Evolutionary conservation across 768 basidiomycete species (phyloP), one percentile per base, ranked within the genome.

Genomic region (Chalciporus sphaerocephalus): DNA sequence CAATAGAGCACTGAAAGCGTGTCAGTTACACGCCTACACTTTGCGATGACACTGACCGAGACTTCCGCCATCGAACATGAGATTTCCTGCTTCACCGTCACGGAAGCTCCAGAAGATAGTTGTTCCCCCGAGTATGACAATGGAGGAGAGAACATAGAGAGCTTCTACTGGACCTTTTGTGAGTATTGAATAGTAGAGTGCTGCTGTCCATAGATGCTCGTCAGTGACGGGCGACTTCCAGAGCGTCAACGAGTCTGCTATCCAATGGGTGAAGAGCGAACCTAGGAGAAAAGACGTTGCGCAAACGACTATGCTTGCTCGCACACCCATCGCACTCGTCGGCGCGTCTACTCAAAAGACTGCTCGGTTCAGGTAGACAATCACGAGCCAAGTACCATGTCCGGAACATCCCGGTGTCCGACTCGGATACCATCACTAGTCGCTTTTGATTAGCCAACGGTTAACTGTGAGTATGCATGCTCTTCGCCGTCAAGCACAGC

Each of bases 31-130:
- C 13, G 22, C 8, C n/a, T 8, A 21, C 25, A 35, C 11, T 9
- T 12, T 32, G 30, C 8, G 13, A 15, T 17, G n/a, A 33, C 4
- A 71, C 87, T 60, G 51, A 92, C 90, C 87, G 54, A 91, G 83
- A 64, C 88, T 91, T 40, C 85, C 90, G 20, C 90, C 89, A 57
- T 92, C 90, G 55, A 92, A 92, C 88, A 92, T 91, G 60, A 92
- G 72, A 64, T 92, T 92, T 24, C 81, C 86, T 2, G 89, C 89
- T 52, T 79, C 69, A 7, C 85, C 79, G 50, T 92, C 87, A 25
- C 79, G 72, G 50, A 91, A 70, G 63, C 87, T 91, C 81, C 83
- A 87, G 20, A 89, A 70, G 40, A 91, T 80, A 37, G 84, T 85
- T 23, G 72, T 64, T 2, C 70, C 84, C 4, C 88, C 89, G 24